Conservation (phyloP, 2,329 filamentous ascomycete species). For the Paramyrothecium roridum region DNA sequence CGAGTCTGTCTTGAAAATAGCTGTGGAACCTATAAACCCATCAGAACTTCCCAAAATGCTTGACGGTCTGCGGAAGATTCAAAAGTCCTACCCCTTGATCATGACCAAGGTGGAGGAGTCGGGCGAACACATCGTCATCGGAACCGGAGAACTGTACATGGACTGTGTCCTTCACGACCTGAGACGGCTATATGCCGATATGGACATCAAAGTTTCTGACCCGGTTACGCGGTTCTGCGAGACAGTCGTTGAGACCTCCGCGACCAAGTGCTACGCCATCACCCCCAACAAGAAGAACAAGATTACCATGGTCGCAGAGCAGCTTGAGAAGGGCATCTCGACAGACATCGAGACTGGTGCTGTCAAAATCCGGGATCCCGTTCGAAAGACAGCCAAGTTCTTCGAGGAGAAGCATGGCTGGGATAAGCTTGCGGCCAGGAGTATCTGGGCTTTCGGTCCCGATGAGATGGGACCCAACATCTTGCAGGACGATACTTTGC, state of each 20-base stretch:
- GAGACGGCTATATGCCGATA: slow-evolving; percentile 89
- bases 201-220: slow-evolving; percentile 99
- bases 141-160: slow-evolving; percentile 99
- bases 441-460: slow-evolving; percentile 98
- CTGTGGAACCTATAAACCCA: slow-evolving; percentile 96
- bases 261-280: slow-evolving; percentile 95
- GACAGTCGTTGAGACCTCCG: slow-evolving; percentile 94
- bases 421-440: slow-evolving; percentile 89
- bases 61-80: slow-evolving; percentile 91
- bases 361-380: slow-evolving; percentile 89
- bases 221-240: slow-evolving; percentile 97
- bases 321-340: slow-evolving; percentile 89
- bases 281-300: slow-evolving; percentile 99
- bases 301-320: slow-evolving; percentile 97
- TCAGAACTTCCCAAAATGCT: slow-evolving; percentile 98
- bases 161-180: slow-evolving; percentile 97
- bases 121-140: slow-evolving; percentile 91
- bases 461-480: slow-evolving; percentile 95
- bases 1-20: slow-evolving; percentile 95
- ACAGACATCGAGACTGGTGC: slow-evolving; percentile 89
- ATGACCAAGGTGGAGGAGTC: slow-evolving; percentile 98
- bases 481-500: slow-evolving; percentile 92
- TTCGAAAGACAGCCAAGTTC: slow-evolving; percentile 90
- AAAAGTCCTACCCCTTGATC: slow-evolving; percentile 95
- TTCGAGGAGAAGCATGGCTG: slow-evolving; percentile 97